These are phyloP conservation scores for Pseudocercospora ulei DNA, from an alignment of 2,329 filamentous ascomycete species.

Conservation along the genomic window DNA sequence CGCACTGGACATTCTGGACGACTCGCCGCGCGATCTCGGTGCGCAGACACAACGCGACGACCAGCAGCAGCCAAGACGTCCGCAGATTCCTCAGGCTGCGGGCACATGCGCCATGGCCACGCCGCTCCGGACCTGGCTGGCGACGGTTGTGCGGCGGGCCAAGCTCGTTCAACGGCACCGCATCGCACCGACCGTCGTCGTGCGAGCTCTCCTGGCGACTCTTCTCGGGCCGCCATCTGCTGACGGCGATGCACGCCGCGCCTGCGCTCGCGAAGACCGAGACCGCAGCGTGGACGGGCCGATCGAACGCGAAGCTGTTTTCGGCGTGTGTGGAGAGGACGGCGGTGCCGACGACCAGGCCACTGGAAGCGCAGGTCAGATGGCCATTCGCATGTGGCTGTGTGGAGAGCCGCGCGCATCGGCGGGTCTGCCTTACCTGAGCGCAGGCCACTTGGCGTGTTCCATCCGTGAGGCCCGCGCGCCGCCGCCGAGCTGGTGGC, in stretches of 20 bases:
- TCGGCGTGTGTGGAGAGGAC: conserved; percentile 23
- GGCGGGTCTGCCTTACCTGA: conserved; percentile 11
- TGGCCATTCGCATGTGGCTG: neutral
- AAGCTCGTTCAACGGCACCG: conserved; percentile 30
- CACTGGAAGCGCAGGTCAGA: conserved; percentile 16
- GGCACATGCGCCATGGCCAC: conserved; percentile 21
- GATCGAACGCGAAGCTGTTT: conserved; percentile 36
- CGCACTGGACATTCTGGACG: conserved; percentile 40
- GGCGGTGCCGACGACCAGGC: conserved; percentile 28
- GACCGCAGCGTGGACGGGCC: conserved; percentile 40
- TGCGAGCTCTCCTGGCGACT: conserved; percentile 19
- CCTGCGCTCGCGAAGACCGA: conserved; percentile 38
- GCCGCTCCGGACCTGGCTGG: conserved; percentile 21
- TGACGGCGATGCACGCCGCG: conserved; percentile 34
- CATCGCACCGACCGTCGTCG: conserved; percentile 22
- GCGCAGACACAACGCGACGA: conserved; percentile 30
- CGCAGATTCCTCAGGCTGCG: conserved; percentile 27
- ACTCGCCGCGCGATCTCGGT: conserved; percentile 38
- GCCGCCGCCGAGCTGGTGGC: conserved; percentile 2
- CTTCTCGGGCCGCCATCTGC: conserved; percentile 29
- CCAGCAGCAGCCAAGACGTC: conserved; percentile 26
- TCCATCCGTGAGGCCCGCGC: conserved; percentile 9
- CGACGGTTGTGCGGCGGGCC: conserved; percentile 20
- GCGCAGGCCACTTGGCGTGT: conserved; percentile 18
- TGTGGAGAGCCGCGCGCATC: neutral